Conservation (phyloP, 129 eudicot species). For the Flaveria trinervia region DNA sequence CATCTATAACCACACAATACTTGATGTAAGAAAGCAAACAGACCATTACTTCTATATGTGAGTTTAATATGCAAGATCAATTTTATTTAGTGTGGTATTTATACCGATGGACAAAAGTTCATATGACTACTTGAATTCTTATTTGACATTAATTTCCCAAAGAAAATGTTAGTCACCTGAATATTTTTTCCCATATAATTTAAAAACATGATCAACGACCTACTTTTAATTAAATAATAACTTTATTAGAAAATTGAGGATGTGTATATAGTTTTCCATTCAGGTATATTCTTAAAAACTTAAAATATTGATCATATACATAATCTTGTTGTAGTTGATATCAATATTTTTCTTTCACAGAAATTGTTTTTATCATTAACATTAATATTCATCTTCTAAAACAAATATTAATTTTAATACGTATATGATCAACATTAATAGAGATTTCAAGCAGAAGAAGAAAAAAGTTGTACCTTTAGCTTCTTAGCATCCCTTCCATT, state of each 20-base stretch:
- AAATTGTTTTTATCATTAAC: neutral
- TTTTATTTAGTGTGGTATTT: neutral
- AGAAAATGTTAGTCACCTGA: neutral
- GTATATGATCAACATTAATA: neutral
- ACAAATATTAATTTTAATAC: neutral
- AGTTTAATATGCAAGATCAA: neutral
- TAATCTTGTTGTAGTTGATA: neutral
- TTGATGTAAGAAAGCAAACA: neutral
- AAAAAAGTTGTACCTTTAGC: constrained; percentile 63
- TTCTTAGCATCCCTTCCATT: constrained; percentile 94
- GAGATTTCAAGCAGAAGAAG: neutral
- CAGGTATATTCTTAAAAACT: neutral
- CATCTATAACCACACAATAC: neutral
- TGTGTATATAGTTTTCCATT: neutral
- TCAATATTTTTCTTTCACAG: neutral
- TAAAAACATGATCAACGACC: neutral
- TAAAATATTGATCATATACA: neutral
- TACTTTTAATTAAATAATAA: neutral
- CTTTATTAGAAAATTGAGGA: neutral
- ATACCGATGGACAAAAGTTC: neutral
- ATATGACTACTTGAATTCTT: neutral
- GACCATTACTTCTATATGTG: neutral
- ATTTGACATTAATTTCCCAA: neutral
- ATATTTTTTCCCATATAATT: neutral
- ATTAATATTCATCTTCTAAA: no score